Evolutionary conservation across 352 stramenopile species (phyloP).

Genomic region (Phytophthora hybrid): DNA sequence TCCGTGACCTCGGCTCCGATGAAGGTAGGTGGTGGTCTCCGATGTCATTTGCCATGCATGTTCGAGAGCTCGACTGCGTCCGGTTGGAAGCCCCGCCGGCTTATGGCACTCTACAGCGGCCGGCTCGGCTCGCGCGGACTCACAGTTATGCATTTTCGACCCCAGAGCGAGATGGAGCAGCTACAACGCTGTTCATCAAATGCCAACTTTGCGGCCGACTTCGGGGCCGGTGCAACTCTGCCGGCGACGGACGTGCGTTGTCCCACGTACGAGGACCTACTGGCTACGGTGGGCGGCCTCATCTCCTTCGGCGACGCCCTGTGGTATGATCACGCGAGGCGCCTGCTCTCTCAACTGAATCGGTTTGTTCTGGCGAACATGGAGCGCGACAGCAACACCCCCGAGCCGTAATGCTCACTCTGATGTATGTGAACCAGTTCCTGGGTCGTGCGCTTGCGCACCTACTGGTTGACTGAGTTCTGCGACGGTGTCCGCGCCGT

Average conservation of each 20-base stretch:
- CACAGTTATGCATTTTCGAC: conserved; percentile 11
- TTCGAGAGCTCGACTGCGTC: conserved; percentile 1
- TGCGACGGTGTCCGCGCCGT: not conserved
- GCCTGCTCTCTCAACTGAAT: not conserved
- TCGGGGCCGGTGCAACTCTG: not conserved
- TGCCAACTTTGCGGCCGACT: conserved; percentile 1
- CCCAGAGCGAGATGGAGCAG: conserved; percentile 2
- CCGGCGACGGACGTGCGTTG: not conserved
- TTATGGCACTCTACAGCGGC: conserved; percentile 4
- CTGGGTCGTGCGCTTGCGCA: not conserved
- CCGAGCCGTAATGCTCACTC: not conserved
- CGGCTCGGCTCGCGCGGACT: conserved; percentile 1
- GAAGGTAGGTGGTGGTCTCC: conserved; percentile 14
- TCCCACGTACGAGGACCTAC: not conserved
- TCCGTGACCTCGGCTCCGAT: not conserved
- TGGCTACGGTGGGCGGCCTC: not conserved
- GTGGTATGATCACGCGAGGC: not conserved
- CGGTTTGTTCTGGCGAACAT: not conserved
- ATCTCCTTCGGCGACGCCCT: not conserved
- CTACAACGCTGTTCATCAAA: not conserved
- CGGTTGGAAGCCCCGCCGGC: not conserved
- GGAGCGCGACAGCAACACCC: not conserved
- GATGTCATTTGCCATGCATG: conserved; percentile 15
- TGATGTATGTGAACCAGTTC: not conserved
- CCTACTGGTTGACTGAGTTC: not conserved